phyloP scores from a whole-genome alignment of 2,329 filamentous ascomycete genomes.

The Aspergillus chevalieri region DNA sequence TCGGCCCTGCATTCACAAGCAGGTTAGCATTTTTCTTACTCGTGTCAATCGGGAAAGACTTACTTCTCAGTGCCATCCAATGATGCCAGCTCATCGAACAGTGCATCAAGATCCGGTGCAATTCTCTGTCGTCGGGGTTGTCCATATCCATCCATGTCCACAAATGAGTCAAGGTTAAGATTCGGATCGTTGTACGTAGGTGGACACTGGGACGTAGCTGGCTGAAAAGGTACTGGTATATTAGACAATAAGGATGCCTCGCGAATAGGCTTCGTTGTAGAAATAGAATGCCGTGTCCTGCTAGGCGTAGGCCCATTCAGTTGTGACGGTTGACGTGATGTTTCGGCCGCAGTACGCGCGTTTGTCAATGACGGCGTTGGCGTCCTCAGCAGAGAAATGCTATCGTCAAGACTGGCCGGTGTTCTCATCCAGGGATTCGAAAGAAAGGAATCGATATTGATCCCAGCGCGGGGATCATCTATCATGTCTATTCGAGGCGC shows the following conservation, averaged over 20 bases:
- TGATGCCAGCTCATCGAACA: constrained; percentile 55
- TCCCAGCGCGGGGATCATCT: constrained; percentile 6
- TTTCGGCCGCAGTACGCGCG: constrained; percentile 14
- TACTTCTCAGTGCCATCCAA: constrained; percentile 49
- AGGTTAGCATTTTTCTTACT: not conserved
- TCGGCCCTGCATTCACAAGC: constrained; percentile 23
- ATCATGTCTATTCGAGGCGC: constrained; percentile 3
- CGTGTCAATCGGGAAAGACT: constrained; percentile 4
- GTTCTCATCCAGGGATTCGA: constrained; percentile 24
- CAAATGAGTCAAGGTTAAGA: constrained; percentile 20
- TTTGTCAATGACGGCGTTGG: constrained; percentile 22
- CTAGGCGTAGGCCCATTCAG: constrained; percentile 9
- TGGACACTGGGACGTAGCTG: constrained; percentile 19
- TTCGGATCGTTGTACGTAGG: constrained; percentile 22
- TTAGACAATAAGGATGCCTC: constrained; percentile 16
- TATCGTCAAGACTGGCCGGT: constrained; percentile 20
- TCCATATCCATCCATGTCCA: constrained; percentile 26
- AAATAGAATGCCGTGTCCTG: constrained; percentile 14
- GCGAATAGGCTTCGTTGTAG: constrained; percentile 13
- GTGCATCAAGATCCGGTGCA: constrained; percentile 40
- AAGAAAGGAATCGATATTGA: constrained; percentile 16
- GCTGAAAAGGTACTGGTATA: constrained; percentile 17
- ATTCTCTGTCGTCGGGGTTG: constrained; percentile 24
- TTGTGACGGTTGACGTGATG: constrained; percentile 13
- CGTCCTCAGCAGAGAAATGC: constrained; percentile 19